Conservation (phyloP, 2,329 filamentous ascomycete genomes). For the Cladosporium sp. region DNA sequence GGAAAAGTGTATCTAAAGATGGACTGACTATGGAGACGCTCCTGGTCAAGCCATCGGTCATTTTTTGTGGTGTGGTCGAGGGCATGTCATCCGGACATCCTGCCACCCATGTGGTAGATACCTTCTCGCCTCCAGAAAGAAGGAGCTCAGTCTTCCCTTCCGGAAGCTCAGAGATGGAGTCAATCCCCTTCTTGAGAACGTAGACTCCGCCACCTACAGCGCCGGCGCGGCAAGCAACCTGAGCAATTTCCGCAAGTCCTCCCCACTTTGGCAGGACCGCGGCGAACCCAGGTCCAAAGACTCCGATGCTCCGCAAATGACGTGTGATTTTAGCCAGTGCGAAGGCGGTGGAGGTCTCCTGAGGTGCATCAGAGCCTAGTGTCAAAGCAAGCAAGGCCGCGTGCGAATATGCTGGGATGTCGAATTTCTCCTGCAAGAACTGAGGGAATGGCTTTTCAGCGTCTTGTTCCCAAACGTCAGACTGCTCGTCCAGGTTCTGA, state of each 20-base stretch:
- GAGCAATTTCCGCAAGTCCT: slow-evolving; percentile 78
- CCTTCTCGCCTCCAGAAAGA: slow-evolving; percentile 27
- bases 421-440: slow-evolving; percentile 54
- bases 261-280: slow-evolving; percentile 92
- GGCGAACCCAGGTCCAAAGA: slow-evolving; percentile 84
- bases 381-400: slow-evolving; percentile 66
- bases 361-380: slow-evolving; percentile 57
- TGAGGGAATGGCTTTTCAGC: slow-evolving; percentile 51
- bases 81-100: slow-evolving; percentile 26
- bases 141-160: slow-evolving; percentile 12
- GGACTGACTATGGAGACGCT: slow-evolving; percentile 64
- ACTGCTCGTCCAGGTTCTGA: slow-evolving; percentile 61
- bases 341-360: slow-evolving; percentile 57
- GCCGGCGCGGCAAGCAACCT: slow-evolving; percentile 84
- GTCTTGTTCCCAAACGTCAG: slow-evolving; percentile 54
- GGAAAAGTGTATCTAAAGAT: slow-evolving; percentile 62
- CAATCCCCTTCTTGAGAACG: slow-evolving; percentile 69
- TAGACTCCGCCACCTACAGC: slow-evolving; percentile 91
- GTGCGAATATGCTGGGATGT: slow-evolving; percentile 59
- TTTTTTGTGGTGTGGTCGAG: neutral
- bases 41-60: slow-evolving; percentile 11
- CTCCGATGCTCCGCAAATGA: slow-evolving; percentile 79
- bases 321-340: slow-evolving; percentile 70
- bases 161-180: slow-evolving; percentile 23
- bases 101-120: slow-evolving; percentile 28